Evolutionary conservation across 129 eudicot genomes (phyloP).

Genomic region (Ambrosia trifida): DNA sequence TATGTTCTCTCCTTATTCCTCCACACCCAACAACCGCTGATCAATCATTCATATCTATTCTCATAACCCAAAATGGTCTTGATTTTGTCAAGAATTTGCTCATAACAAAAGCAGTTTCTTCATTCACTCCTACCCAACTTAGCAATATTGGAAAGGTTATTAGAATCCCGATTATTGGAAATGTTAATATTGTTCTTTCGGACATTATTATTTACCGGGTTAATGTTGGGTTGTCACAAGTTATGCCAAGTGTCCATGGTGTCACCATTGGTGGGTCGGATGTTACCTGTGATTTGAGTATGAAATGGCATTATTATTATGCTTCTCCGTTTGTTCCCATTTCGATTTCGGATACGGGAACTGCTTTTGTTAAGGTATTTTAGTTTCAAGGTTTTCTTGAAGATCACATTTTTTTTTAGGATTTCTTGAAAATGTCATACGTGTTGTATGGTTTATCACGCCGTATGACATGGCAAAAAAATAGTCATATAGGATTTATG

Average conservation of each 20-base stretch:
- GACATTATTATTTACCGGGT: conserved; percentile 44
- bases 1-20: conserved; percentile 29
- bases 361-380: conserved; percentile 55
- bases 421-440: no score
- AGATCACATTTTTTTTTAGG: not conserved
- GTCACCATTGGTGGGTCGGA: conserved; percentile 44
- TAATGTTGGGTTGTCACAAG: conserved; percentile 40
- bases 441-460: no score
- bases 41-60: conserved; percentile 47
- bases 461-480: no score
- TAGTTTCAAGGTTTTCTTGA: conserved; percentile 10
- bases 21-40: conserved; percentile 36
- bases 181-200: conserved; percentile 40
- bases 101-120: conserved; percentile 41
- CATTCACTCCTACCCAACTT: conserved; percentile 45
- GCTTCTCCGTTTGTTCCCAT: conserved; percentile 47
- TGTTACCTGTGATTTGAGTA: conserved; percentile 39
- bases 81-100: conserved; percentile 52
- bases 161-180: conserved; percentile 54
- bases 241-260: conserved; percentile 39
- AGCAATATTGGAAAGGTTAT: conserved; percentile 28
- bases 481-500: no score
- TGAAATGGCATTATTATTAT: conserved; percentile 59
- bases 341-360: conserved; percentile 50
- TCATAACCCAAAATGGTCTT: conserved; percentile 59